Evolutionary conservation across 495 filamentous ascomycete genomes (phyloP), one percentile per base, ranked within the genome.

Genomic region (Daldinia childiae): DNA sequence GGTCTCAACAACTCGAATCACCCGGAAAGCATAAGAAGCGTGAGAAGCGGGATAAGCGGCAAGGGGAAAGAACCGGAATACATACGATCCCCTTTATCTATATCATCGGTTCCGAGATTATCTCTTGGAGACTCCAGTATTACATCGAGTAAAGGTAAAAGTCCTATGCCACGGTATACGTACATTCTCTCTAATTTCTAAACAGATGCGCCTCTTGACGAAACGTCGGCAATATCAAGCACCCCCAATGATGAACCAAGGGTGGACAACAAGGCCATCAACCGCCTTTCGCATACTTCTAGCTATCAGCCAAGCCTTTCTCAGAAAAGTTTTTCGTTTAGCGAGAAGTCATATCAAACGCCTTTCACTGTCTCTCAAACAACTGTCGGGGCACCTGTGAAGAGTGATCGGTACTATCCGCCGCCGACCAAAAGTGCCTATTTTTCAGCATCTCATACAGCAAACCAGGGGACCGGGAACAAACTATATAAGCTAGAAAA

Each of bases 381-480:
- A 48, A 26, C 45, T 7, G 56, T 68, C 27, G 76, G 74, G 14
- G 30, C 41, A 6, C 62, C 60, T 52, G 24, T 48, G 14, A 76
- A 58, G 21, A 19, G 59, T 26, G 66, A 73, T 59, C 70, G 71
- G 15, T 52, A 76, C 58, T 78, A 76, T 56, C 74, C 76, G 11
- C 76, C 76, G 7, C 58, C 17, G 4, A 62, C 74, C 9, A 70
- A 72, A n/a, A 78, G 74, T 57, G 74, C 68, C 17, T 78, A 72
- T 54, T 78, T 74, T 43, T 72, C 73, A 19, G 71, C 74, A 30
- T 71, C 76, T 57, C 74, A 71, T 52, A 68, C 76, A 9, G 1
- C 64, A 8, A 54, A 41, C 57, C 68, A 74, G n/a, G 73, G 66
- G 11, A 17, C 30, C 9, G 43, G 12, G 7, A 48, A 24, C 12